Conservation (phyloP, 2,329 filamentous ascomycete genomes). For the Dryadomyces quercivorus region DNA sequence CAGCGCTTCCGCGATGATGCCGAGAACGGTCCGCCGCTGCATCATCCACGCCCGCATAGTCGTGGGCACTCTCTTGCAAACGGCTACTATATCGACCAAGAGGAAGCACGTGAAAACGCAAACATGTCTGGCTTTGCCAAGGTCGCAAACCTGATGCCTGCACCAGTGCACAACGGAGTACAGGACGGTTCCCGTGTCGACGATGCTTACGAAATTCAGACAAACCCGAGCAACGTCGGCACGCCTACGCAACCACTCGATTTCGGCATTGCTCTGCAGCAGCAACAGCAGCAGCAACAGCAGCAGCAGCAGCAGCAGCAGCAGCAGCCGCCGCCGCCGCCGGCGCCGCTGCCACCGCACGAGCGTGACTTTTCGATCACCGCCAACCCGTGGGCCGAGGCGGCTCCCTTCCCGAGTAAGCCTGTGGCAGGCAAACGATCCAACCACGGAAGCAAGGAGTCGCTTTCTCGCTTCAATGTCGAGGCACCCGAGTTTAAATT, state of each 20-base stretch:
- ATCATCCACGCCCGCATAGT: constrained; percentile 64
- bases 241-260: constrained; percentile 45
- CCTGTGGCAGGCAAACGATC: constrained; percentile 26
- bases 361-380: constrained; percentile 41
- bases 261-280: constrained; percentile 30
- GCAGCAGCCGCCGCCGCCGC: too few relatives aligned
- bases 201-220: constrained; percentile 56
- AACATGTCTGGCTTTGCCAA: constrained; percentile 25
- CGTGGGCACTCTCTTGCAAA: constrained; percentile 61
- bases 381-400: constrained; percentile 53
- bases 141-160: constrained; percentile 16
- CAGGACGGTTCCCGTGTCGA: constrained; percentile 21
- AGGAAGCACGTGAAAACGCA: constrained; percentile 28
- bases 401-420: constrained; percentile 26
- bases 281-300: constrained; percentile 32
- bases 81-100: constrained; percentile 47
- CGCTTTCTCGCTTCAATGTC: constrained; percentile 72
- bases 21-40: constrained; percentile 44
- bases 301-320: too few relatives aligned
- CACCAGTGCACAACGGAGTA: constrained; percentile 16
- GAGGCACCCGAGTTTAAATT: constrained; percentile 84
- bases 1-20: constrained; percentile 41
- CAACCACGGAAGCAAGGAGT: constrained; percentile 57
- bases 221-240: constrained; percentile 60
- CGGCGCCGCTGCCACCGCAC: constrained; percentile 22